These are phyloP conservation scores for Durotheca rogersii DNA, from an alignment of 495 filamentous ascomycete genomes.

Conservation along the genomic window DNA sequence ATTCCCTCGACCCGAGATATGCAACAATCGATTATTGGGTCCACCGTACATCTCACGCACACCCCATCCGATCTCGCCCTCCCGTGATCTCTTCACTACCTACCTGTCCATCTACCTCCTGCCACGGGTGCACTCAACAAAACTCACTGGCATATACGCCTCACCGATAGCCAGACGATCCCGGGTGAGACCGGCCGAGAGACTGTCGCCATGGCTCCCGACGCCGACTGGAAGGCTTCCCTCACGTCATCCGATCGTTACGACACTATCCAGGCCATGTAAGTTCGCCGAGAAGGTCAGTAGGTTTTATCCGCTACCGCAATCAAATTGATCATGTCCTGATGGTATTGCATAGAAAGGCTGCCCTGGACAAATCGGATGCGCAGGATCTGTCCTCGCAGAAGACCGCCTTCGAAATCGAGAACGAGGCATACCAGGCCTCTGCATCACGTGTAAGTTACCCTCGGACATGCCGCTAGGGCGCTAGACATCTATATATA, in stretches of 20 bases:
- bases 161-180: background rate
- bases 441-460: conserved; percentile 41
- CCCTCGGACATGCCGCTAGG: too few relatives aligned
- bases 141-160: too few relatives aligned
- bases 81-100: too few relatives aligned
- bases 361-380: conserved; percentile 20
- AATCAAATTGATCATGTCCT: too few relatives aligned
- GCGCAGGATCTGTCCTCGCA: conserved; percentile 15
- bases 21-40: too few relatives aligned
- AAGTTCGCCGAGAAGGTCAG: conserved; percentile 22
- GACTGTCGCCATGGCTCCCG: conserved; percentile 30
- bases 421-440: conserved; percentile 48
- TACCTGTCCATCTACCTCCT: too few relatives aligned
- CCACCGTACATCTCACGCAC: too few relatives aligned
- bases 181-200: background rate
- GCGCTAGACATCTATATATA: too few relatives aligned
- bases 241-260: conserved; percentile 52
- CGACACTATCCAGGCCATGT: conserved; percentile 55
- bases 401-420: conserved; percentile 39
- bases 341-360: conserved; percentile 19
- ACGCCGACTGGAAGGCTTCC: conserved; percentile 39
- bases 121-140: too few relatives aligned
- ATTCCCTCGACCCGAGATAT: too few relatives aligned
- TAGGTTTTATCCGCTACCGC: background rate
- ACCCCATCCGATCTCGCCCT: too few relatives aligned